Base-by-base conservation (phyloP, 441 rosid genomes). In the Jatropha podagrica region DNA sequence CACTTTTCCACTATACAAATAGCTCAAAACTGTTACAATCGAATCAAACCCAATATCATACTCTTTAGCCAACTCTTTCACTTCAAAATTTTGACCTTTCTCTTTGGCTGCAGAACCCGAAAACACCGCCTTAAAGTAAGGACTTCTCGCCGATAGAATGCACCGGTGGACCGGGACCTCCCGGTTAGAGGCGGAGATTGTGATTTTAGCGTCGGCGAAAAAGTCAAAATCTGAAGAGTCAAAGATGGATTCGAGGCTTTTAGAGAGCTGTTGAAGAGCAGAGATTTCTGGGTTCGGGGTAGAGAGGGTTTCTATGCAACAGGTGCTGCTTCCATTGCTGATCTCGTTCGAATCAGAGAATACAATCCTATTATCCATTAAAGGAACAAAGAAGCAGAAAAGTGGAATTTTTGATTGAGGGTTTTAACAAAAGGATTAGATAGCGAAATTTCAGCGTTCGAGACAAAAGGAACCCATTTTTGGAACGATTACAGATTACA, bases 111-210 rank as follows among this genome's bases (percentile, higher is more conserved):
- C 49, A n/a, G 74, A 88, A 81, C 67, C 51, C 2, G 63, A 46
- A 66, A 81, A 78, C 41, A 82, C 80, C 69, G 41, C 69, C 80
- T 83, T 88, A 79, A 93, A 93, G 46, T 89, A 82, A 18, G 86
- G 80, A 42, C 88, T 87, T 75, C 97, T 86, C 14, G 88, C 90
- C 0, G 96, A 83, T 5, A 95, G 81, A 85, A 95, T 83, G 85
- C 97, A 95, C 65, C 95, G 90, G 84, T 95, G 98, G 59, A 93
- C 88, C 12, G 86, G 64, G 37, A 93, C 78, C 63, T 87, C 91
- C 1, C 63, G 74, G 56, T 70, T 74, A 44, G 60, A 46, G 14
- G 59, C 46, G 7, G 81, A 69, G 75, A 65, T 69, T 42, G 37
- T 64, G 71, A 81, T 76, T 68, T 83, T 87, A 12, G 96, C 96